These are phyloP conservation scores for Penicillium frequentans DNA, from an alignment of 2,329 filamentous ascomycete genomes.

Conservation along the genomic window DNA sequence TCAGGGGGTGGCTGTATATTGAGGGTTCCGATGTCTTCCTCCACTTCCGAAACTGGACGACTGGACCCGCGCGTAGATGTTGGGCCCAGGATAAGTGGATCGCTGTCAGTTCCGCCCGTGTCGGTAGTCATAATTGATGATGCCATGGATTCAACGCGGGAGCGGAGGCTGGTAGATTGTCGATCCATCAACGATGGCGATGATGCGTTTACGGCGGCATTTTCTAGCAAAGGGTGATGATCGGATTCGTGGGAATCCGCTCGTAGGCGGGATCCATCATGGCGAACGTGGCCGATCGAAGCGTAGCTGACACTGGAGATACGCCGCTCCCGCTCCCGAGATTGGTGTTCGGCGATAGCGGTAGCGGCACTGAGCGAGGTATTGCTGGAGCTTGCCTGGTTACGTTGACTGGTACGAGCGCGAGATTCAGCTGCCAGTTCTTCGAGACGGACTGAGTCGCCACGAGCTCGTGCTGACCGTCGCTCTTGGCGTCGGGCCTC, in stretches of 20 bases:
- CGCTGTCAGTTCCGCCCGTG: slow-evolving; percentile 30
- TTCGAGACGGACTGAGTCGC: slow-evolving; percentile 69
- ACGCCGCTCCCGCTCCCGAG: slow-evolving; percentile 44
- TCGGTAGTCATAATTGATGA: slow-evolving; percentile 37
- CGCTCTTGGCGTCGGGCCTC: slow-evolving; percentile 71
- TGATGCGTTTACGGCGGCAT: slow-evolving; percentile 32
- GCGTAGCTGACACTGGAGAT: slow-evolving; percentile 52
- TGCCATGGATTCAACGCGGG: slow-evolving; percentile 34
- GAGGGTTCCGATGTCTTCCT: slow-evolving; percentile 40
- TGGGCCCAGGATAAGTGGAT: slow-evolving; percentile 26
- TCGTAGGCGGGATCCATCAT: slow-evolving; percentile 51
- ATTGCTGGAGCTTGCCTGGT: slow-evolving; percentile 39
- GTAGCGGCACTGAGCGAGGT: slow-evolving; percentile 32
- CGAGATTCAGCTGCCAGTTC: slow-evolving; percentile 60
- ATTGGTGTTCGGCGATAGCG: slow-evolving; percentile 46
- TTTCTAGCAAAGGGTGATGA: slow-evolving; percentile 44
- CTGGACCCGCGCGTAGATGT: slow-evolving; percentile 24
- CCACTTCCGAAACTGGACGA: slow-evolving; percentile 20
- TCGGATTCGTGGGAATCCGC: slow-evolving; percentile 50
- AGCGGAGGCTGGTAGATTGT: slow-evolving; percentile 23
- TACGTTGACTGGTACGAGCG: slow-evolving; percentile 30
- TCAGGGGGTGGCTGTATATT: slow-evolving; percentile 41
- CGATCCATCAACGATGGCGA: slow-evolving; percentile 24
- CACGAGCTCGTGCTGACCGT: slow-evolving; percentile 69
- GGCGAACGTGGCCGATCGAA: slow-evolving; percentile 48